These are phyloP conservation scores for Phlebiopsis flavidoalba DNA, from an alignment of 768 basidiomycete genomes.

Conservation along the genomic window DNA sequence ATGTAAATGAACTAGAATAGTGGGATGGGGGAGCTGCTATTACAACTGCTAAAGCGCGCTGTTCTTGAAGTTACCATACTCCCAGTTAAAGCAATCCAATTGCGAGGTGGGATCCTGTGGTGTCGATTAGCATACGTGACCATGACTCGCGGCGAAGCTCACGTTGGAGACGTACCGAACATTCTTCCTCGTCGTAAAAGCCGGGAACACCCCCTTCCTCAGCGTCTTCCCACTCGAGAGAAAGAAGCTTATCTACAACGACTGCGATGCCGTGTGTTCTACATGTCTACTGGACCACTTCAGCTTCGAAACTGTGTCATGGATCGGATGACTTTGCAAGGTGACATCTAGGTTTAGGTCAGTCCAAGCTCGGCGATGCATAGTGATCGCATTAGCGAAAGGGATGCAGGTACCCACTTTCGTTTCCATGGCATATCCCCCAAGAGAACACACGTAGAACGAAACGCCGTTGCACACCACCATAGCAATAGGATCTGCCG, in stretches of 20 bases:
- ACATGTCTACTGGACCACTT: slow-evolving; percentile 74
- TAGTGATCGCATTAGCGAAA: too few species aligned
- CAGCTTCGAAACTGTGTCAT: slow-evolving; percentile 80
- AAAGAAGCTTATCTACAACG: slow-evolving; percentile 62
- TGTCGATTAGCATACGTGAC: slow-evolving; percentile 19
- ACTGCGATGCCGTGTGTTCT: slow-evolving; percentile 68
- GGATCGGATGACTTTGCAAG: slow-evolving; percentile 71
- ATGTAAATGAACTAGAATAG: too few species aligned
- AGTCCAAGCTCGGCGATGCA: not conserved
- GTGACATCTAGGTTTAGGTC: slow-evolving; percentile 56
- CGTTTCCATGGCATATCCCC: slow-evolving; percentile 85
- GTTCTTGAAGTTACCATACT: slow-evolving; percentile 44
- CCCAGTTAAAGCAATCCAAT: slow-evolving; percentile 78
- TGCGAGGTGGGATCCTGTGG: too few species aligned
- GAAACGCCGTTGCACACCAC: slow-evolving; percentile 74
- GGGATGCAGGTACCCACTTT: slow-evolving; percentile 31
- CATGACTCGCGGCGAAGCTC: slow-evolving; percentile 1
- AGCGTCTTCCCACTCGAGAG: slow-evolving; percentile 41
- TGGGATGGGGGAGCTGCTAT: too few species aligned
- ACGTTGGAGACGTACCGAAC: slow-evolving; percentile 42
- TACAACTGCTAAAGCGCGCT: not conserved
- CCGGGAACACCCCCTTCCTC: slow-evolving; percentile 38
- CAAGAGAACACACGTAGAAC: slow-evolving; percentile 74
- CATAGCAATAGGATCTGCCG: slow-evolving; percentile 95
- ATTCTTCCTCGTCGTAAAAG: slow-evolving; percentile 52